These are phyloP conservation scores for Clitopilus passeckerianus DNA, from an alignment of 768 basidiomycete genomes.

Conservation along the genomic window DNA sequence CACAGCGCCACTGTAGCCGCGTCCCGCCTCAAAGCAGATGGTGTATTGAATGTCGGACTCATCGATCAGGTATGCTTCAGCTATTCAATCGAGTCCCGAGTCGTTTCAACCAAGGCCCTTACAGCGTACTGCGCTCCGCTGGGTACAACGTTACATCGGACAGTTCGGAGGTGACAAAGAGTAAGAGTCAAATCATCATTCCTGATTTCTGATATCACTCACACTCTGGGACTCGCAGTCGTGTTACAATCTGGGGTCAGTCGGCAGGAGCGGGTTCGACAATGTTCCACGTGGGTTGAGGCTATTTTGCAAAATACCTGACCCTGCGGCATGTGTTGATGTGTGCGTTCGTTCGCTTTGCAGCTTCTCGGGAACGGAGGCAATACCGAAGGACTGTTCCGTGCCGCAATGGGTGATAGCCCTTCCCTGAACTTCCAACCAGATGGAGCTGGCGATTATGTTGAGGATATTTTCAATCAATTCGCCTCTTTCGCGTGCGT, in stretches of 20 bases:
- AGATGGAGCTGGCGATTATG: conserved; percentile 24
- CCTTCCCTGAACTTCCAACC: conserved; percentile 34
- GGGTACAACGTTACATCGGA: conserved; percentile 31
- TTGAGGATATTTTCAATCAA: conserved; percentile 27
- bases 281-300: conserved; percentile 29
- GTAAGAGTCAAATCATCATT: conserved; percentile 11
- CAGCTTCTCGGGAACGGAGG: conserved; percentile 36
- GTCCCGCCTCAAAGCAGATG: conserved; percentile 23
- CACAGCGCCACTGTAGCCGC: conserved; percentile 20
- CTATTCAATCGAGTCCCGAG: not conserved
- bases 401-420: conserved; percentile 38
- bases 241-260: conserved; percentile 38
- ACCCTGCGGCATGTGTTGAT: not conserved
- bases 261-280: conserved; percentile 37
- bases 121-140: conserved; percentile 28
- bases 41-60: conserved; percentile 31
- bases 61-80: conserved; percentile 28
- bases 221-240: conserved; percentile 13
- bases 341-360: not conserved
- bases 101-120: not conserved
- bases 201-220: not conserved
- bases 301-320: not conserved
- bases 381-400: conserved; percentile 30
- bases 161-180: conserved; percentile 31
- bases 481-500: conserved; percentile 31